Conservation (phyloP, 176 grass and related monocot species). For the Eragrostis nindensis region DNA sequence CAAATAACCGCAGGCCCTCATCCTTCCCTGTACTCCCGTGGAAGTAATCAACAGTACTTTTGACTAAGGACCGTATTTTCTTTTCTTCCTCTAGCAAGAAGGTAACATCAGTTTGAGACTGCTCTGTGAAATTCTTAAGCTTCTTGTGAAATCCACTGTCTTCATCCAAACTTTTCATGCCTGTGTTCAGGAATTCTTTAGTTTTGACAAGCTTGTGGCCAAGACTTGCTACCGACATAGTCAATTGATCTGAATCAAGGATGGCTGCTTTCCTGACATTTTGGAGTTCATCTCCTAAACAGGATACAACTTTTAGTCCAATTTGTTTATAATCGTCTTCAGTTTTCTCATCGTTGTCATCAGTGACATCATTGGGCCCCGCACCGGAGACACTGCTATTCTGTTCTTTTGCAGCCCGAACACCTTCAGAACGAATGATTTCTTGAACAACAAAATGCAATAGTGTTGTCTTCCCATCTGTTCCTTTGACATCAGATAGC, state of each 20-base stretch:
- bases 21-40: conserved; percentile 79
- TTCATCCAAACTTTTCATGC: conserved; percentile 69
- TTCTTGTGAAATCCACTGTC: conserved; percentile 73
- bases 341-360: conserved; percentile 41
- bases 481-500: conserved; percentile 81
- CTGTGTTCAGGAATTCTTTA: conserved; percentile 76
- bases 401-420: conserved; percentile 56
- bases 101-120: conserved; percentile 53
- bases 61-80: conserved; percentile 68
- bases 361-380: conserved; percentile 35
- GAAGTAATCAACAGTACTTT: conserved; percentile 69
- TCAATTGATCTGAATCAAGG: conserved; percentile 74
- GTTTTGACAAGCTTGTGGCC: conserved; percentile 65
- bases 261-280: conserved; percentile 78
- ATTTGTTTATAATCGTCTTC: conserved; percentile 69
- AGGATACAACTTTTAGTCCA: conserved; percentile 72
- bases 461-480: conserved; percentile 87
- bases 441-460: conserved; percentile 91
- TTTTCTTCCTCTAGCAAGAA: conserved; percentile 74
- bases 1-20: conserved; percentile 82
- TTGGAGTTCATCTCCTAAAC: conserved; percentile 66
- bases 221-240: conserved; percentile 58
- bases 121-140: conserved; percentile 63
- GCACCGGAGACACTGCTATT: conserved; percentile 32
- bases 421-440: conserved; percentile 80